Evolutionary conservation across 2,329 filamentous ascomycete species (phyloP).

Genomic region (Tolypocladium tropicale): DNA sequence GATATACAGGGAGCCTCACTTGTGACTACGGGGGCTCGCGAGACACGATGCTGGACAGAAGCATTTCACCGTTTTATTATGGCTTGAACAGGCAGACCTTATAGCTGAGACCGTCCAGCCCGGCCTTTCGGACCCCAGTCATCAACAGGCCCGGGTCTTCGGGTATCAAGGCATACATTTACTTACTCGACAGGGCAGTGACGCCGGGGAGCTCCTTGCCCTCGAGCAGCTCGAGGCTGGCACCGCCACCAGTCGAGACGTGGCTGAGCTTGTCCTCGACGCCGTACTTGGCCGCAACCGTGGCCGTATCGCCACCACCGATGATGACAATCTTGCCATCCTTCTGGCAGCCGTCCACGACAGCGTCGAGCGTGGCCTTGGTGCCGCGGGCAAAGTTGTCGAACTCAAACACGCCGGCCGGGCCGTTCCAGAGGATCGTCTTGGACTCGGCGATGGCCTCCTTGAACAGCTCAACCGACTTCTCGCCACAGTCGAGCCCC

Average conservation of each 20-base stretch:
- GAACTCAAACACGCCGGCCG: slow-evolving; percentile 94
- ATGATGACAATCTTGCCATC: slow-evolving; percentile 95
- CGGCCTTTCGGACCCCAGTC: not conserved
- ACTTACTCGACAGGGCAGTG: slow-evolving; percentile 74
- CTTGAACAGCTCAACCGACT: slow-evolving; percentile 84
- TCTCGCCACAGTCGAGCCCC: slow-evolving; percentile 88
- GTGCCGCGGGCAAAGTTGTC: slow-evolving; percentile 89
- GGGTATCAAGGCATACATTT: slow-evolving; percentile 17
- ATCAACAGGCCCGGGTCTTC: not conserved
- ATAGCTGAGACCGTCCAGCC: not conserved
- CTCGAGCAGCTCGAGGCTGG: slow-evolving; percentile 90
- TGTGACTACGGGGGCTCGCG: not conserved
- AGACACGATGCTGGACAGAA: not conserved
- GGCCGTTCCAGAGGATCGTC: slow-evolving; percentile 99
- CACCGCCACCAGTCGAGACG: slow-evolving; percentile 93
- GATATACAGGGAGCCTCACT: not conserved
- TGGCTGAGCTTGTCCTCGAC: slow-evolving; percentile 97
- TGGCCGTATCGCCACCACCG: slow-evolving; percentile 94
- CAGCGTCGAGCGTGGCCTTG: slow-evolving; percentile 83
- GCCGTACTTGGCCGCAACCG: slow-evolving; percentile 92
- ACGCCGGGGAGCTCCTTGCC: slow-evolving; percentile 97
- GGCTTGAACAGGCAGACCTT: not conserved
- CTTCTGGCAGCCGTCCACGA: slow-evolving; percentile 63
- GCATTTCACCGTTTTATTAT: not conserved
- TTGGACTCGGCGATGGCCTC: slow-evolving; percentile 76